These are phyloP conservation scores for Funneliformis caledonium DNA, from an alignment of 371 early-diverging fungal species.

Conservation along the genomic window DNA sequence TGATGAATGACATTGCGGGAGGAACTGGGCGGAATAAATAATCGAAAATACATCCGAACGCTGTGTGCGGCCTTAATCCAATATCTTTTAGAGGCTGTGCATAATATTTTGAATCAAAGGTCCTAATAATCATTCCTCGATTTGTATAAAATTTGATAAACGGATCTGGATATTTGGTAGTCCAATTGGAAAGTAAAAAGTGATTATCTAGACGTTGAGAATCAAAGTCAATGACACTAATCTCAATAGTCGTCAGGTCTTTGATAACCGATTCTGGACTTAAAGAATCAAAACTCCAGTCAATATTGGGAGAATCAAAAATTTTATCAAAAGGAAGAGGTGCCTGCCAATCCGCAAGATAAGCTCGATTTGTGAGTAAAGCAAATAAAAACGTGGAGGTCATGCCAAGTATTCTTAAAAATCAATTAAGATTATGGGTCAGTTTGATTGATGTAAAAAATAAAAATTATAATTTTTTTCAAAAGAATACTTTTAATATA, in stretches of 20 bases:
- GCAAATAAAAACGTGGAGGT: constrained; percentile 33
- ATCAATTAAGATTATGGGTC: background rate
- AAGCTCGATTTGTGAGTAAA: constrained; percentile 34
- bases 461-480: background rate
- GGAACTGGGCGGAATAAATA: constrained; percentile 29
- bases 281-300: constrained; percentile 33
- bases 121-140: constrained; percentile 28
- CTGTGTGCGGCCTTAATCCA: constrained; percentile 34
- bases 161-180: constrained; percentile 29
- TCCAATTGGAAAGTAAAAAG: constrained; percentile 28
- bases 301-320: constrained; percentile 34
- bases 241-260: background rate
- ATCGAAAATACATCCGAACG: constrained; percentile 38
- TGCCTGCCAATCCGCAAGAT: constrained; percentile 31
- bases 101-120: constrained; percentile 31
- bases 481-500: background rate
- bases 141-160: constrained; percentile 37
- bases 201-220: constrained; percentile 22
- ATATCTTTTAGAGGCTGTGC: constrained; percentile 15
- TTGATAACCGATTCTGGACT: background rate
- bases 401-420: constrained; percentile 26
- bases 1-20: constrained; percentile 16
- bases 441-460: background rate
- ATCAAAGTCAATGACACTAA: constrained; percentile 19
- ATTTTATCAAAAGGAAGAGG: constrained; percentile 28